These are phyloP conservation scores for Gracilaria domingensis DNA, from an alignment of 23 red algal genomes.

Conservation along the genomic window DNA sequence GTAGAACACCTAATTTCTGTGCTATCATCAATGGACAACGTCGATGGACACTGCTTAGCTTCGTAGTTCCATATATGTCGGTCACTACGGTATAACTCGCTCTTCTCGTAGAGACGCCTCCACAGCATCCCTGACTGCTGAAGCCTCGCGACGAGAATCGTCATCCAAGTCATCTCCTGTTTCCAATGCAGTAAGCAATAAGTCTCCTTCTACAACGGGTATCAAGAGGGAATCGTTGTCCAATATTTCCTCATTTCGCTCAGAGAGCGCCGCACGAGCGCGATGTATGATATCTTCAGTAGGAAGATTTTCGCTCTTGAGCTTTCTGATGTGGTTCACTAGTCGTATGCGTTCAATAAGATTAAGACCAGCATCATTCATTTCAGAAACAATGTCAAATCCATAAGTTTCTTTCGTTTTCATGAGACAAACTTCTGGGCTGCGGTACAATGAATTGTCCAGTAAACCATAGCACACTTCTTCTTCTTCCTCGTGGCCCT, in stretches of 20 bases:
- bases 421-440: slow-evolving; percentile 20
- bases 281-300: slow-evolving; percentile 17
- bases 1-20: not conserved
- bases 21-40: not conserved
- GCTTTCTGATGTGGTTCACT: slow-evolving; percentile 42
- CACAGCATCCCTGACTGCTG: slow-evolving; percentile 32
- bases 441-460: slow-evolving; percentile 27
- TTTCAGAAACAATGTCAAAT: slow-evolving; percentile 60
- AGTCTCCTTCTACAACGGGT: slow-evolving; percentile 56
- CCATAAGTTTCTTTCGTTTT: slow-evolving; percentile 23
- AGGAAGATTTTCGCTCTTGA: slow-evolving; percentile 3
- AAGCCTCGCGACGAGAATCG: slow-evolving; percentile 15
- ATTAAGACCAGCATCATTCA: slow-evolving; percentile 28
- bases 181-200: slow-evolving; percentile 58
- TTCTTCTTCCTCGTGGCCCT: not conserved
- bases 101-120: slow-evolving; percentile 33
- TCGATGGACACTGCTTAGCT: not conserved
- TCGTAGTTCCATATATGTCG: not conserved
- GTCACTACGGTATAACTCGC: slow-evolving; percentile 15
- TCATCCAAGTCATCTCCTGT: slow-evolving; percentile 47
- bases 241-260: slow-evolving; percentile 18
- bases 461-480: slow-evolving; percentile 52
- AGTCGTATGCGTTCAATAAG: slow-evolving; percentile 61
- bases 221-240: slow-evolving; percentile 48
- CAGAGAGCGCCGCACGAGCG: not conserved